Evolutionary conservation across 441 rosid genomes (phyloP).

Genomic region (Omphalea diandra): DNA sequence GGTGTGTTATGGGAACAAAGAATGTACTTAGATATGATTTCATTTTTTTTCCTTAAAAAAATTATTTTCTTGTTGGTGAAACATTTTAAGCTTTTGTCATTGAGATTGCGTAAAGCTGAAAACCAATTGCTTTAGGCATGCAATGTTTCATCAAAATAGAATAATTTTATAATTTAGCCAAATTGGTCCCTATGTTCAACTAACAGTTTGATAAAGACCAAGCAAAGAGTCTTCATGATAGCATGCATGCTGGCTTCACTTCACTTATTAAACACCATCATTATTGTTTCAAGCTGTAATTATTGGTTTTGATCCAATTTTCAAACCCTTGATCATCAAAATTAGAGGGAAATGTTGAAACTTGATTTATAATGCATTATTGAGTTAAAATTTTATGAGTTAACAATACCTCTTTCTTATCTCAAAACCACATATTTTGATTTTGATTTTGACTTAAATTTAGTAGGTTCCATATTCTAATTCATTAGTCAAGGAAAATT

Average conservation of each 20-base stretch:
- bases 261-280: conserved; percentile 6
- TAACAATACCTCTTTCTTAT: not conserved
- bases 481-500: too few relatives aligned
- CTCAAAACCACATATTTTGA: not conserved
- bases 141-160: conserved; percentile 15
- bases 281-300: conserved; percentile 3
- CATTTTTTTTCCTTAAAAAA: conserved; percentile 4
- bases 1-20: conserved; percentile 5
- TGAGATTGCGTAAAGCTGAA: conserved; percentile 35
- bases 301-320: not conserved
- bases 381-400: not conserved
- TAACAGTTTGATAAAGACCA: conserved; percentile 24
- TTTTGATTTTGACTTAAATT: not conserved
- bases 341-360: not conserved
- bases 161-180: conserved; percentile 8
- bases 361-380: not conserved
- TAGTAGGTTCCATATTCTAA: not conserved
- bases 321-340: conserved; percentile 1
- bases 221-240: conserved; percentile 20
- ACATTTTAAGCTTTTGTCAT: conserved; percentile 10
- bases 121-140: conserved; percentile 18
- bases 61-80: conserved; percentile 19
- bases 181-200: conserved; percentile 32
- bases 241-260: conserved; percentile 18
- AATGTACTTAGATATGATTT: conserved; percentile 12